Percentiles rank a stretch among this genome's conserved stretches.
phyloP scores from a whole-genome alignment of 768 basidiomycete species.

The Pleurotus sapidus region DNA sequence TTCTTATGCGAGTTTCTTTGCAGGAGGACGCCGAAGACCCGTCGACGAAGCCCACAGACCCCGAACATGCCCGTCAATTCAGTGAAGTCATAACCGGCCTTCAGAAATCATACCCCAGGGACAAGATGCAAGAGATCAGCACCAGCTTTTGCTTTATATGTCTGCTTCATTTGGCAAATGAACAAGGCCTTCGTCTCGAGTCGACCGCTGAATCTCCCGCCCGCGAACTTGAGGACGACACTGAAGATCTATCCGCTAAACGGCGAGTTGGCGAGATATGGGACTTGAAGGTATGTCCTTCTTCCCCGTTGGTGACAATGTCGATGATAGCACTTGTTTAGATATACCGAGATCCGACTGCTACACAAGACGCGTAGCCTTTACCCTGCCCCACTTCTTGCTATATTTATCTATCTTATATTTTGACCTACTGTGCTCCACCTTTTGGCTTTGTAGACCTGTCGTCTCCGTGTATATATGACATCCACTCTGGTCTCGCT shows the following conservation, averaged over 20 bases:
- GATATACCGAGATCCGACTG: slow-evolving; percentile 47
- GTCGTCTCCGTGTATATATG: no score
- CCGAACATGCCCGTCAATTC: slow-evolving; percentile 66
- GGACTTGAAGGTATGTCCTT: slow-evolving; percentile 56
- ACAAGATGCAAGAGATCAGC: slow-evolving; percentile 97
- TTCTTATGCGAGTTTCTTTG: not conserved
- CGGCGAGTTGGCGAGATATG: slow-evolving; percentile 69
- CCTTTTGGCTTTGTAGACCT: not conserved
- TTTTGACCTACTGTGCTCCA: not conserved
- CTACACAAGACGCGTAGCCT: slow-evolving; percentile 32
- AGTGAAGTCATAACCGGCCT: slow-evolving; percentile 81
- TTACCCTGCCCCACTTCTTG: not conserved
- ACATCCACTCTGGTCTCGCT: not conserved
- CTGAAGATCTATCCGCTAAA: slow-evolving; percentile 17
- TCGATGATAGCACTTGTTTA: slow-evolving; percentile 16
- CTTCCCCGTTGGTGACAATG: not conserved
- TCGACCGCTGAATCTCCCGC: slow-evolving; percentile 34
- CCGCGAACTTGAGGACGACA: slow-evolving; percentile 34
- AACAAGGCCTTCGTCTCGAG: slow-evolving; percentile 87
- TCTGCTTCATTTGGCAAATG: slow-evolving; percentile 92
- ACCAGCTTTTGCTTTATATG: slow-evolving; percentile 99
- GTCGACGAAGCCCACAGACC: slow-evolving; percentile 49
- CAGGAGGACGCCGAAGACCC: slow-evolving; percentile 52
- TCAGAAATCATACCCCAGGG: slow-evolving; percentile 78
- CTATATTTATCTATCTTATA: slow-evolving; percentile 6